These are phyloP conservation scores for Liquidambar formosana DNA, from an alignment of 164 flowering plant genomes.

Conservation along the genomic window DNA sequence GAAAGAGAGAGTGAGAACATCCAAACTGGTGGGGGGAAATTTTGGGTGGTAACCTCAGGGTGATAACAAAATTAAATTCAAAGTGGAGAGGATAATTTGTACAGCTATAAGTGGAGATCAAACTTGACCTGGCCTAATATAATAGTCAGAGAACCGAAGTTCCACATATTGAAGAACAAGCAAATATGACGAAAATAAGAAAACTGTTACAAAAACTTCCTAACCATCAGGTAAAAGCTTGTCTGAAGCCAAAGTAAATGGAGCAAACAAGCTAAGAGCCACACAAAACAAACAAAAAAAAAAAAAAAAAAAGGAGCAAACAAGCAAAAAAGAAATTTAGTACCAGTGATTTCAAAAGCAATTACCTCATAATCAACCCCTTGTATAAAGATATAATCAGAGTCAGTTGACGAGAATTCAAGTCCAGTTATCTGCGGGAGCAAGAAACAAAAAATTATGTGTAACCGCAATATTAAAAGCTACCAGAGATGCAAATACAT, in stretches of 20 bases:
- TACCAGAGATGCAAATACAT: background rate
- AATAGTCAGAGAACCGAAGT: background rate
- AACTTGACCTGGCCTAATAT: background rate
- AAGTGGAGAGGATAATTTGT: too few relatives aligned
- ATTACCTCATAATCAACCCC: conserved; percentile 90
- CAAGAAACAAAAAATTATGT: conserved; percentile 3
- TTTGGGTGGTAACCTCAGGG: too few relatives aligned
- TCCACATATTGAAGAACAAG: background rate
- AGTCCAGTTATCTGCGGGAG: conserved; percentile 81
- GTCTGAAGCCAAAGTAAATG: background rate
- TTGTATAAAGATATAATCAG: conserved; percentile 67
- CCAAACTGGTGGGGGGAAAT: too few relatives aligned
- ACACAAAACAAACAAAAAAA: background rate
- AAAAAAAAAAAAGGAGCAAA: background rate
- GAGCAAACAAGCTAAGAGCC: background rate
- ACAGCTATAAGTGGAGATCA: background rate
- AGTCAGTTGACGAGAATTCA: conserved; percentile 67
- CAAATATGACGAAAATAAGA: background rate
- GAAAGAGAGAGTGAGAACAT: too few relatives aligned
- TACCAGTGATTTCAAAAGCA: background rate
- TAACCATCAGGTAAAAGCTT: background rate
- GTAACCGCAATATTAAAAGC: background rate
- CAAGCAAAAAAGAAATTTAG: background rate
- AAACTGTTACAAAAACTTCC: too few relatives aligned
- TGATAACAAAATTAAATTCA: too few relatives aligned